Evolutionary conservation across 148 eudicot species (phyloP), one percentile per base, ranked within the genome.

Genomic region (Heliosperma pusillum): DNA sequence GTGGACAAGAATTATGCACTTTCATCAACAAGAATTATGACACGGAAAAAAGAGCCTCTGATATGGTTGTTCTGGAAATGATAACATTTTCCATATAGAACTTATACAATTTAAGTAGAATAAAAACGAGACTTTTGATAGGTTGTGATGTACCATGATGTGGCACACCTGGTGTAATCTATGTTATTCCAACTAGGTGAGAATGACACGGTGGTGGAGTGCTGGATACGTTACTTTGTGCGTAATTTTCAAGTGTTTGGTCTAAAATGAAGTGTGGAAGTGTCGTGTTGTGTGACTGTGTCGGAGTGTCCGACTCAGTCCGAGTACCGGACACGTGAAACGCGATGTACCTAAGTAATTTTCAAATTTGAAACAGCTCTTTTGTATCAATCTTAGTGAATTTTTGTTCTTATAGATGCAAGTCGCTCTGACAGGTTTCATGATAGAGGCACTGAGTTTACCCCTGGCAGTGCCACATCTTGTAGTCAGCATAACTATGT

Each of bases 401-500:
- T 59, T 16, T 29, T 45, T 22, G 57, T 45, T 47, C 13, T 9
- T 16, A 17, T 24, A 1, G 69, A 69, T 45, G 60, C 70, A 55
- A 74, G 59, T 20, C 21, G 7, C 62, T 57, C n/a, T 53, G 53
- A 58, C 77, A 77, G 83, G 77, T 72, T 68, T 72, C 24, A 24
- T 21, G 77, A 72, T 21, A 44, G 30, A 47, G 20, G 13, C 10
- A 56, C 61, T 21, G 74, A 56, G 21, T 69, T 63, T 11, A 15
- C 21, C 13, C 29, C 50, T 44, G n/a, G 52, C 5, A 7, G 45
- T 17, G 44, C n/a, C 42, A 15, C 77, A 33, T 76, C 47, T 47
- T 10, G 22, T 19, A 89, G 92, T 66, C 84, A 89, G 75, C 84
- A 81, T 65, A 75, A 86, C 36, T 82, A 84, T 70, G 86, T 77